These are phyloP conservation scores for Aciculoconidium aculeatum DNA, from an alignment of 805 yeast genomes.

Conservation along the genomic window DNA sequence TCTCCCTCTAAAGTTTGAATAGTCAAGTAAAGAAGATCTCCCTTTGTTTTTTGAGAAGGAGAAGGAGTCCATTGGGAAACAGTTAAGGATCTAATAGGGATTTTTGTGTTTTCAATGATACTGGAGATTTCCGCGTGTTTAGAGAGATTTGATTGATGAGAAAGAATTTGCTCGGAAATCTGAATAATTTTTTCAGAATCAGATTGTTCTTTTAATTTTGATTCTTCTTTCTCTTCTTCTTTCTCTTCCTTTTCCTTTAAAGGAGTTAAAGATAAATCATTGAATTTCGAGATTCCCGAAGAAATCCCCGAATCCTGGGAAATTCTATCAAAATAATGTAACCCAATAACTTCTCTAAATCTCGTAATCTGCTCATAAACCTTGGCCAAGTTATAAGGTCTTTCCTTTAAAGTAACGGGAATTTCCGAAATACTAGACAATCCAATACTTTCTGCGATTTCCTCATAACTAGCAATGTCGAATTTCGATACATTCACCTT, in stretches of 20 bases:
- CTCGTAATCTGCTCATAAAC: slow-evolving; percentile 59
- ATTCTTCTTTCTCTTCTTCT: slow-evolving; percentile 8
- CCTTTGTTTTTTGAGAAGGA: slow-evolving; percentile 55
- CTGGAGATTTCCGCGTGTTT: slow-evolving; percentile 23
- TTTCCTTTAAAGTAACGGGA: slow-evolving; percentile 43
- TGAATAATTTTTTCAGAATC: slow-evolving; percentile 7
- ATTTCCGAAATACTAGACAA: slow-evolving; percentile 21
- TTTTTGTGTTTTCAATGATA: slow-evolving; percentile 22
- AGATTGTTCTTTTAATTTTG: slow-evolving; percentile 21
- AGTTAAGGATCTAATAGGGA: slow-evolving; percentile 51
- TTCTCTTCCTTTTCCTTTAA: slow-evolving; percentile 15
- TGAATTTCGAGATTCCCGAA: slow-evolving; percentile 49
- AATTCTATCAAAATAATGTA: slow-evolving; percentile 41
- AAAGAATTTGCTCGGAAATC: slow-evolving; percentile 7
- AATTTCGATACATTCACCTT: slow-evolving; percentile 29
- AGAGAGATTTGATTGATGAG: slow-evolving; percentile 5
- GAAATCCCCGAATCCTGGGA: slow-evolving; percentile 35
- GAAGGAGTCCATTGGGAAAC: slow-evolving; percentile 87
- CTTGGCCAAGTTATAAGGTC: slow-evolving; percentile 53
- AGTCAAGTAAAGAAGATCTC: slow-evolving; percentile 75
- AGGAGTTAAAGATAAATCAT: slow-evolving; percentile 32
- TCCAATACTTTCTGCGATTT: slow-evolving; percentile 20
- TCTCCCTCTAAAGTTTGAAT: slow-evolving; percentile 79
- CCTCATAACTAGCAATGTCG: slow-evolving; percentile 14
- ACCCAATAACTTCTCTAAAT: slow-evolving; percentile 56